Base-by-base conservation (phyloP, 306 rosid genomes). In the Parietaria judaica region DNA sequence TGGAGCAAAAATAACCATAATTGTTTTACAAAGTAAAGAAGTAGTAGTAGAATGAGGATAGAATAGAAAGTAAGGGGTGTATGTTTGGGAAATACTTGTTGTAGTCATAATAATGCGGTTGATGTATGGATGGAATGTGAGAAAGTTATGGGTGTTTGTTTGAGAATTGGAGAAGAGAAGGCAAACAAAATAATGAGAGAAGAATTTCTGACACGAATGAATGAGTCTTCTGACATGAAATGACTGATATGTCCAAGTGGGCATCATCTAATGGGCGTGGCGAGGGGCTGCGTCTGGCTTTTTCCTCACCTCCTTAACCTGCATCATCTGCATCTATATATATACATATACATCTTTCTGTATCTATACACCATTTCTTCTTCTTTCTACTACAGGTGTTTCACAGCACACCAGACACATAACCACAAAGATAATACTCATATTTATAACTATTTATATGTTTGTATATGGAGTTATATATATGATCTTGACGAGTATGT, bases 231-330 rank as follows among this genome's bases (percentile, higher is more conserved):
- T 84, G 94, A 84, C 87, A 83, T 63, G 89, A 84, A 66, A 72
- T 66, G 85, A 77, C 81, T 54, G 60, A 61, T 23, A 23, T 81
- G 81, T 81, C 80, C 88, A 79, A 79, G 74, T 88, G 94, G 86
- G 74, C 52, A 31, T 80, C 74, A 73, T 80, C 81, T 48, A 73
- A 78, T 83, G 94, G 94, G 86, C 49, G 83, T 72, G 87, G 87
- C 38, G 84, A 82, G 87, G 69, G 84, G 85, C 77, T 81, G 85
- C 73, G 73, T 74, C 80, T 76, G 83, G 73, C 71, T 75, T 75
- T 76, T 58, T 74, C 72, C 72, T 65, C 79, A 67, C 67, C 38
- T 74, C 72, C 70, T 65, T 78, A 70, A 65, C 38, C 77, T 73
- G 63, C 64, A 74, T 77, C 81, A 67, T 76, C 54, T 70, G 8